Evolutionary conservation across 1,139 yeast species (phyloP).

Genomic region (Lodderomyces orthopsilosis): DNA sequence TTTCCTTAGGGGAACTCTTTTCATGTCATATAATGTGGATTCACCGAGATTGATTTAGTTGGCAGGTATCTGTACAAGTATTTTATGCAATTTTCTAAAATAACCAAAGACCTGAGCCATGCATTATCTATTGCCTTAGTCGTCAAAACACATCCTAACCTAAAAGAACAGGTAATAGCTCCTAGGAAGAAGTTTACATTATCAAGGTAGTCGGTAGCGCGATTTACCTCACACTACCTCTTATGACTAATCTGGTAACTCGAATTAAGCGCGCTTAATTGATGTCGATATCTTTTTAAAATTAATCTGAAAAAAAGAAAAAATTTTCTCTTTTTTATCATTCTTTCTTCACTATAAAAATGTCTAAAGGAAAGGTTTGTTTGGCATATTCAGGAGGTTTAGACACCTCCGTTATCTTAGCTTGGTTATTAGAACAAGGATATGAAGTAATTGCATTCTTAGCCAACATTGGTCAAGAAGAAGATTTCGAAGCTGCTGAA

Average conservation of each 20-base stretch:
- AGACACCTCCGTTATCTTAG: conserved; percentile 95
- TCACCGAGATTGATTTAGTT: too few relatives aligned
- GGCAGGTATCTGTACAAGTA: too few relatives aligned
- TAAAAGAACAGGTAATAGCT: too few relatives aligned
- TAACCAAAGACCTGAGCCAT: too few relatives aligned
- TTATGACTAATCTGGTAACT: conserved; percentile 38
- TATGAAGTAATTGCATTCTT: conserved; percentile 97
- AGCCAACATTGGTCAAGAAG: conserved; percentile 98
- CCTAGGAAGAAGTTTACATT: too few relatives aligned
- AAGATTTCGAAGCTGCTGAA: conserved; percentile 96
- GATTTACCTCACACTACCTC: conserved; percentile 12
- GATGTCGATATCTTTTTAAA: background rate
- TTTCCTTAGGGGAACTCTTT: too few relatives aligned
- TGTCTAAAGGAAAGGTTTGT: conserved; percentile 98
- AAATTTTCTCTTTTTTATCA: conserved; percentile 5
- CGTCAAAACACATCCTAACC: too few relatives aligned
- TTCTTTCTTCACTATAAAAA: conserved; percentile 20
- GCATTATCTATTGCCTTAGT: too few relatives aligned
- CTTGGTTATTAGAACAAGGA: conserved; percentile 97
- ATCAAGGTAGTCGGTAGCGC: too few relatives aligned
- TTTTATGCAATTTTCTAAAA: too few relatives aligned
- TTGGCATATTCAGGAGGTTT: conserved; percentile 99
- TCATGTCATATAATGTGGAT: too few relatives aligned
- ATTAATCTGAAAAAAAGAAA: background rate
- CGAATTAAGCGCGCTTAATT: conserved; percentile 32